Evolutionary conservation across 768 basidiomycete species (phyloP).

Genomic region (Xerocomellus dryophilus): DNA sequence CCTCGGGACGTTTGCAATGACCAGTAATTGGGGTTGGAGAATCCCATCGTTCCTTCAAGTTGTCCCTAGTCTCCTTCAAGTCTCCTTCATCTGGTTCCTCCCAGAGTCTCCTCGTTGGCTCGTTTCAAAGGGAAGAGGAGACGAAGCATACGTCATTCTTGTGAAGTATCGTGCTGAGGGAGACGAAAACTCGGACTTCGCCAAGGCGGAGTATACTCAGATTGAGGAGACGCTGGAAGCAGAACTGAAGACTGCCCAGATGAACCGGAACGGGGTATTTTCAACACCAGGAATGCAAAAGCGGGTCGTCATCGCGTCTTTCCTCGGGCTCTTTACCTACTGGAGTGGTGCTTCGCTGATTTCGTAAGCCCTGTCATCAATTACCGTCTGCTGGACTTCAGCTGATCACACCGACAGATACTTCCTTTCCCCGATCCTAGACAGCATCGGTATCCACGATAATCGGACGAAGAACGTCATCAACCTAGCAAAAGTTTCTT

Average conservation of each 20-base stretch:
- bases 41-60: conserved; percentile 58
- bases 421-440: conserved; percentile 12
- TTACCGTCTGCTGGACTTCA: not conserved
- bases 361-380: not conserved
- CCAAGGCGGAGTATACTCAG: conserved; percentile 54
- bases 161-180: conserved; percentile 62
- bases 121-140: conserved; percentile 50
- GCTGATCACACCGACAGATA: not conserved
- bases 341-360: conserved; percentile 11
- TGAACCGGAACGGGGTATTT: not conserved
- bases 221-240: conserved; percentile 52
- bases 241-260: conserved; percentile 5
- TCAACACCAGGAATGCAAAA: conserved; percentile 13
- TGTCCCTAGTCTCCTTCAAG: conserved; percentile 49
- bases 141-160: conserved; percentile 46
- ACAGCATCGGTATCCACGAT: conserved; percentile 16
- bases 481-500: conserved; percentile 4
- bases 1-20: conserved; percentile 61
- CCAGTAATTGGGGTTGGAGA: conserved; percentile 60
- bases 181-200: conserved; percentile 47
- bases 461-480: conserved; percentile 15
- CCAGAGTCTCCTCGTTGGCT: conserved; percentile 68
- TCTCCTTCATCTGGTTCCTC: conserved; percentile 53
- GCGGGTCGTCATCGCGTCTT: conserved; percentile 11
- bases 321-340: conserved; percentile 8